Evolutionary conservation across 202 grass and related monocot species (phyloP), one percentile per base, ranked within the genome.

Genomic region (Digitaria exilis): DNA sequence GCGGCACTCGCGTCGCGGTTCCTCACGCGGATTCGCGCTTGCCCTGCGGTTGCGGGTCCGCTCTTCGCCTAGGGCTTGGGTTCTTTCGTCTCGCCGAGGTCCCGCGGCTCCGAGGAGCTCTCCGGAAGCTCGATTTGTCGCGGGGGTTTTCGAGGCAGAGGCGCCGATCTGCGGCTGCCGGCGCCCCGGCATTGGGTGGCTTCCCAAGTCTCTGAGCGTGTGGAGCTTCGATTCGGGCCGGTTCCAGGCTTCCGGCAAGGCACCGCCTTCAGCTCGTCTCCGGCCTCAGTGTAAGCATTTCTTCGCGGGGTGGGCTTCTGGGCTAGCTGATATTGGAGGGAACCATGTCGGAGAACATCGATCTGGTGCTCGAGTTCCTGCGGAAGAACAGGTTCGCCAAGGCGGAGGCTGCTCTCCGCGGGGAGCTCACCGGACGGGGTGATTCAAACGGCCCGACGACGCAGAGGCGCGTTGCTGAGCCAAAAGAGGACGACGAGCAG

Each of bases 281-380:
- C n/a, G 6, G 39, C 17, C 9, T 48, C 68, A 11, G 50, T 14
- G 77, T 73, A 73, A 77, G 72, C 79, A 21, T 78, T 79, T 69
- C 32, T 17, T 9, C 2, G 44, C 24, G 9, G 44, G 2, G 25
- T 39, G 48, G 6, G 66, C 73, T 46, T 61, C 69, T 9, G 26
- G 46, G 45, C 62, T 65, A 78, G 46, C 13, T 42, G 80, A 30
- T 90, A 84, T 80, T 80, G 77, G 85, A 85, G 88, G 87, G 61
- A 77, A 84, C 35, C 85, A 95, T 95, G 92, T 73, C 86, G 63
- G 95, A 97, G 85, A 93, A 92, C 72, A 85, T 97, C 75, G 95
- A 97, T 87, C 88, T 95, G 75, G 95, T 97, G 90, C 75, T 97
- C 13, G 84, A 97, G 24, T 97, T 97, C 85, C 82, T 97, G 69